Evolutionary conservation across 2,329 filamentous ascomycete genomes (phyloP).

Genomic region (Tolypocladium nubicola): DNA sequence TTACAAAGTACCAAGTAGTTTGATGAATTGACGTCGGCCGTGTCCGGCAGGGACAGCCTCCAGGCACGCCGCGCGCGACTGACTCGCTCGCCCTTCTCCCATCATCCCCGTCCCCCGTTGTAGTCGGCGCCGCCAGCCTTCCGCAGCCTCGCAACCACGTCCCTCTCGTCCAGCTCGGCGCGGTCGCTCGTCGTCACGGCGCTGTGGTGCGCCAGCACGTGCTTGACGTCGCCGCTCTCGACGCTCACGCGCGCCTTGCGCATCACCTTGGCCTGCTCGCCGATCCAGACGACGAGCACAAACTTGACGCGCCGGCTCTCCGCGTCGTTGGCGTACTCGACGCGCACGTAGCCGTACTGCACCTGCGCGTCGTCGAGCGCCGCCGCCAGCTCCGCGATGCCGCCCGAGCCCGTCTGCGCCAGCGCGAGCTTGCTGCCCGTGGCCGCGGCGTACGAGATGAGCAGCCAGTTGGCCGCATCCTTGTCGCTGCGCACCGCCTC

Average conservation of each 20-base stretch:
- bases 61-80: neutral
- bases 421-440: slow-evolving; percentile 47
- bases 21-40: too few relatives aligned
- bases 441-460: slow-evolving; percentile 48
- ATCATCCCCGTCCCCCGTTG: slow-evolving; percentile 50
- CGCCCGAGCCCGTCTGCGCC: slow-evolving; percentile 47
- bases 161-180: slow-evolving; percentile 49
- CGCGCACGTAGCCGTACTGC: slow-evolving; percentile 55
- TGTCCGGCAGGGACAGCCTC: neutral
- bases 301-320: slow-evolving; percentile 62
- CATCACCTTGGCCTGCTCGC: slow-evolving; percentile 55
- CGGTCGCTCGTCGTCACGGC: slow-evolving; percentile 51
- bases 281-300: slow-evolving; percentile 57
- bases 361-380: slow-evolving; percentile 48
- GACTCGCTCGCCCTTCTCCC: neutral
- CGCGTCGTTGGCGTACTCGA: slow-evolving; percentile 62
- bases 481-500: slow-evolving; percentile 58
- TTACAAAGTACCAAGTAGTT: too few relatives aligned
- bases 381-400: slow-evolving; percentile 45
- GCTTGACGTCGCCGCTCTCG: slow-evolving; percentile 56
- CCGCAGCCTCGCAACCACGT: slow-evolving; percentile 49
- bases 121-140: slow-evolving; percentile 63
- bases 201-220: slow-evolving; percentile 52
- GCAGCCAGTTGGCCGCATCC: slow-evolving; percentile 54
- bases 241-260: slow-evolving; percentile 58